A percentile compares a stretch with the other conserved stretches of the same genome.
Evolutionary conservation across 2,329 filamentous ascomycete genomes (phyloP).

Genomic region (Pseudogymnoascus sp.): DNA sequence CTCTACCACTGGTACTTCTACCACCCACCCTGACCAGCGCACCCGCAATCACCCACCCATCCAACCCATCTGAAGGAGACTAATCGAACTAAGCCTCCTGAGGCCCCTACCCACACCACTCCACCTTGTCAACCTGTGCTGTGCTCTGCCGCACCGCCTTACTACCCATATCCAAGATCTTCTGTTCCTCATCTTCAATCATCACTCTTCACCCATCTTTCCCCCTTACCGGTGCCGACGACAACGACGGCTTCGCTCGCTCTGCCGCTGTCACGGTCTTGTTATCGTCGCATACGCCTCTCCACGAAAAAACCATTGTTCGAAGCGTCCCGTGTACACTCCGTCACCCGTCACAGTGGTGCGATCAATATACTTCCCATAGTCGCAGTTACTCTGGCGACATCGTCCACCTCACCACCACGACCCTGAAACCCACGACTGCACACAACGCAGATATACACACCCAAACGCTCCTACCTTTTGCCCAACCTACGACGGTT

Average conservation of each 20-base stretch:
- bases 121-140: conserved; percentile 9
- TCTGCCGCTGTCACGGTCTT: neutral
- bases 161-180: conserved; percentile 5
- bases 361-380: neutral
- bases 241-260: neutral
- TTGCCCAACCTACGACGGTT: neutral
- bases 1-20: too few species aligned
- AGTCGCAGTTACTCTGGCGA: neutral
- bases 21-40: neutral
- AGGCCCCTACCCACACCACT: conserved; percentile 4
- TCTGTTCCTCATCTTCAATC: conserved; percentile 4
- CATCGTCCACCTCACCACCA: conserved; percentile 3
- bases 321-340: neutral
- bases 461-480: neutral
- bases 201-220: neutral
- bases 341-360: neutral
- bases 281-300: neutral
- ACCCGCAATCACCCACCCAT: conserved; percentile 7
- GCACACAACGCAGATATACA: neutral
- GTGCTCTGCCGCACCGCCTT: conserved; percentile 10
- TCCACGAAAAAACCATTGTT: neutral
- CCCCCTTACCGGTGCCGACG: neutral
- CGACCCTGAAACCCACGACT: neutral
- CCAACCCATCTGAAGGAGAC: neutral
- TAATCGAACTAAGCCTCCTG: conserved; percentile 9